These are phyloP conservation scores for Suillus bovinus DNA, from an alignment of 768 basidiomycete species.

Conservation along the genomic window DNA sequence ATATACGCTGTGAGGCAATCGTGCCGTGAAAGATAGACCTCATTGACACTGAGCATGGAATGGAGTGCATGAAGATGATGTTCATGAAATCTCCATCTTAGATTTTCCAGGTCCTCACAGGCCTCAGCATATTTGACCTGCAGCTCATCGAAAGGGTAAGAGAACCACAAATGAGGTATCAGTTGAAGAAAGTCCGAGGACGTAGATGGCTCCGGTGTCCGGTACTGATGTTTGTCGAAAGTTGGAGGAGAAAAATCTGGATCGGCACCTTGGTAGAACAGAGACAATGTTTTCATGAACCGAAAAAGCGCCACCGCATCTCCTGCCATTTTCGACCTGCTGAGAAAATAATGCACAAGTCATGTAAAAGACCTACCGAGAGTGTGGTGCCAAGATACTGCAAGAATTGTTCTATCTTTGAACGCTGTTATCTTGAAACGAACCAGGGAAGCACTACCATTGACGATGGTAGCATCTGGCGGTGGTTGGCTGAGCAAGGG, in stretches of 20 bases:
- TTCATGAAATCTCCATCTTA: slow-evolving; percentile 20
- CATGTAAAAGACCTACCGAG: slow-evolving; percentile 24
- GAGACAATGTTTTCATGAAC: slow-evolving; percentile 32
- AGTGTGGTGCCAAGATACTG: slow-evolving; percentile 36
- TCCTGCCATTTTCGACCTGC: slow-evolving; percentile 19
- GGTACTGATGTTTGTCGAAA: slow-evolving; percentile 27
- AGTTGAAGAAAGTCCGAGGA: slow-evolving; percentile 17
- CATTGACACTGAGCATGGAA: slow-evolving; percentile 10
- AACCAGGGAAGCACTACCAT: slow-evolving; percentile 22
- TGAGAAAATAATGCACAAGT: neutral
- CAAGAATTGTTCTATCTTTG: slow-evolving; percentile 27
- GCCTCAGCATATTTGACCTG: slow-evolving; percentile 16
- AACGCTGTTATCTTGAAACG: slow-evolving; percentile 30
- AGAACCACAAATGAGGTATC: slow-evolving; percentile 27
- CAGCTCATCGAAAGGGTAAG: slow-evolving; percentile 21
- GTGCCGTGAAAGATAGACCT: slow-evolving; percentile 23
- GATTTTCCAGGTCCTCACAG: slow-evolving; percentile 13
- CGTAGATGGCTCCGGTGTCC: slow-evolving; percentile 16
- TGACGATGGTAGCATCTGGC: slow-evolving; percentile 16
- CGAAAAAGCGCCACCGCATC: slow-evolving; percentile 29
- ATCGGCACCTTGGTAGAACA: slow-evolving; percentile 27
- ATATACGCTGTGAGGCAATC: slow-evolving; percentile 34
- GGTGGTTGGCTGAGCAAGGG: slow-evolving; percentile 19
- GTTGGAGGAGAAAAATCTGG: slow-evolving; percentile 19
- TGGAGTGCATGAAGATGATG: slow-evolving; percentile 19